These are phyloP conservation scores for Dryadomyces sulphureus DNA, from an alignment of 2,329 filamentous ascomycete species.

Conservation along the genomic window DNA sequence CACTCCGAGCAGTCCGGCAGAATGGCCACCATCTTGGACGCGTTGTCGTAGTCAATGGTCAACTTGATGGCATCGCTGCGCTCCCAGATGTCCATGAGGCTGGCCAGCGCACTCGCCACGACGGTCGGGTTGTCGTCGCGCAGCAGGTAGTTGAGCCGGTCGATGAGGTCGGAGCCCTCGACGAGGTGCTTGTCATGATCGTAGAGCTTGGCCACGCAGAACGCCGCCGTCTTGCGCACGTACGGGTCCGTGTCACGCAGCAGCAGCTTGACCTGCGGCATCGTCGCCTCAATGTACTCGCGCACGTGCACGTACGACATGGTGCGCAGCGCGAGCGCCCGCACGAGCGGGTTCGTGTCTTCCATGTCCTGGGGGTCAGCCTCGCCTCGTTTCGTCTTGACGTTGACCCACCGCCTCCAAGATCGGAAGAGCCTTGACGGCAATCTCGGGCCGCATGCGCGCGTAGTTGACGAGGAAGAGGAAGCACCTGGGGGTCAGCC, in stretches of 20 bases:
- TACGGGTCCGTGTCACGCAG: conserved; percentile 84
- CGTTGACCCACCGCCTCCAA: conserved; percentile 57
- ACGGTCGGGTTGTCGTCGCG: conserved; percentile 96
- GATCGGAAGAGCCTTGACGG: conserved; percentile 80
- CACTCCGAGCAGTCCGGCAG: conserved; percentile 94
- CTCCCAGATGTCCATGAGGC: conserved; percentile 96
- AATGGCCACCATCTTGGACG: conserved; percentile 95
- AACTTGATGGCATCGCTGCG: conserved; percentile 93
- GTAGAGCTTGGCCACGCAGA: conserved; percentile 93
- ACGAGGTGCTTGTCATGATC: conserved; percentile 88
- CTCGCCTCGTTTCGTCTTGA: too few relatives aligned
- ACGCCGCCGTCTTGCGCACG: conserved; percentile 92
- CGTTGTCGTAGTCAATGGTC: conserved; percentile 93
- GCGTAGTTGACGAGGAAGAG: conserved; percentile 96
- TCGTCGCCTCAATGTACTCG: conserved; percentile 85
- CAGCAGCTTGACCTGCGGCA: conserved; percentile 68
- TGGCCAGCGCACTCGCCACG: conserved; percentile 81
- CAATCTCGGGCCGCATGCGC: conserved; percentile 83
- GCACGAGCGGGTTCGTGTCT: conserved; percentile 79
- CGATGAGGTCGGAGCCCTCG: conserved; percentile 82
- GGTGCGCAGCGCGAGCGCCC: conserved; percentile 81
- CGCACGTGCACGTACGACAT: conserved; percentile 96
- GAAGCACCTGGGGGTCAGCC: conserved; percentile 59
- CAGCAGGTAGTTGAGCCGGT: conserved; percentile 75
- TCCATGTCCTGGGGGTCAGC: conserved; percentile 60